Evolutionary conservation across 208 protist genomes (phyloP), one percentile per base, ranked within the genome.

Genomic region (Herpetomonas tarakana): DNA sequence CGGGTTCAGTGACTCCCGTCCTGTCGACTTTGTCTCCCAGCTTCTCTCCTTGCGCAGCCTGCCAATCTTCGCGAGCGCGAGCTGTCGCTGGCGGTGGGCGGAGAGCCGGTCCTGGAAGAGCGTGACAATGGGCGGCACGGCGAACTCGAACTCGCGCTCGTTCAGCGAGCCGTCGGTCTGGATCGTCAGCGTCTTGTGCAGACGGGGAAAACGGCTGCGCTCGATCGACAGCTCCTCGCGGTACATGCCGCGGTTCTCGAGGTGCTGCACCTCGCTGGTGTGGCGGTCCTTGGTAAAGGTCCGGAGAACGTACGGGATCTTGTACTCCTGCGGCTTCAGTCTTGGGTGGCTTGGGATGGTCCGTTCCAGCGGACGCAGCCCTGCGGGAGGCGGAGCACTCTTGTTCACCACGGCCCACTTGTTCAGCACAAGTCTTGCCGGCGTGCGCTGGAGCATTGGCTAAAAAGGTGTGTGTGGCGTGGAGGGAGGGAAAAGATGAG

Each of bases 191-290:
- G 82, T 88, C 59, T 88, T 92, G 53, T 83, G 55, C 61, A 90
- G 63, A 16, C 85, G 86, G 2, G 91, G 91, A 59, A 96, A 94
- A 21, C 86, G 69, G 16, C 83, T 62, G 21, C 91, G 85, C 69
- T 96, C 91, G 71, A 96, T 93, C 21, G 41, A 59, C 22, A 96
- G 73, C 78, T 96, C 87, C 71, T 96, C 87, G 31, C 79, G 70
- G 52, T 92, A 94, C 87, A 96, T 94, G 46, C 87, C 86, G 18
- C 87, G 78, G 63, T 94, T 94, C 69, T 96, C 87, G 14, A 96
- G 44, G 75, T 96, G 84, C 62, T 96, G 87, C 74, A 94, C 73
- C 49, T 91, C 81, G 63, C 78, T 91, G 30, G 75, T 68, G 65
- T 96, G 87, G 16, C 81, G 83, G 50, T 96, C 90, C 64, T 88